Evolutionary conservation across 2,329 filamentous ascomycete species (phyloP).

Genomic region (Colletotrichum simmondsii): DNA sequence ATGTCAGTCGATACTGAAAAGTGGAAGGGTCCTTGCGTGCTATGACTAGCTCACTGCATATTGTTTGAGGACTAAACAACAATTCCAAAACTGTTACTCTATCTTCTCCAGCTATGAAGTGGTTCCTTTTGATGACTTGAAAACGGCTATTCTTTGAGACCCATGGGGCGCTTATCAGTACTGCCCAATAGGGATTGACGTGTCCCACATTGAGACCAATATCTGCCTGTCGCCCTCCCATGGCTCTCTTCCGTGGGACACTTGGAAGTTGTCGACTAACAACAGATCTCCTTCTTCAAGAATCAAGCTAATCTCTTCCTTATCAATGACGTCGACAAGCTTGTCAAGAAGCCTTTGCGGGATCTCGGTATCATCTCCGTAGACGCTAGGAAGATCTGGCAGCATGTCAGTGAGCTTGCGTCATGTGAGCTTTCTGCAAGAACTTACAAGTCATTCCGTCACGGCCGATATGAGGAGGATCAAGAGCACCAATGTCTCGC

Average conservation of each 20-base stretch:
- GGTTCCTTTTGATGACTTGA: background rate
- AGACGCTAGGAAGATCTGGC: conserved; percentile 32
- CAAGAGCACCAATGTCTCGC: conserved; percentile 34
- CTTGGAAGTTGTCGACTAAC: conserved; percentile 37
- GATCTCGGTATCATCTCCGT: conserved; percentile 32
- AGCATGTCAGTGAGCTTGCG: background rate
- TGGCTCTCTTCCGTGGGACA: conserved; percentile 28
- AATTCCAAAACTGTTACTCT: too few species aligned
- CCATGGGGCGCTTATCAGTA: background rate
- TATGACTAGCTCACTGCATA: too few species aligned
- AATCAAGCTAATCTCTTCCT: conserved; percentile 34
- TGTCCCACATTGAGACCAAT: conserved; percentile 31
- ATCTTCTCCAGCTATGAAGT: too few species aligned
- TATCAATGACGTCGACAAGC: conserved; percentile 33
- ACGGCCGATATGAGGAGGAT: conserved; percentile 34
- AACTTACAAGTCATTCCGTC: conserved; percentile 35
- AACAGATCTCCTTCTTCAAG: conserved; percentile 35
- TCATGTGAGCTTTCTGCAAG: background rate
- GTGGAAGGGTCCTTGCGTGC: too few species aligned
- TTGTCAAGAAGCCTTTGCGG: conserved; percentile 29
- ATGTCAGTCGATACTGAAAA: too few species aligned
- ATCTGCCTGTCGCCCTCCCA: conserved; percentile 32
- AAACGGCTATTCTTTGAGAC: background rate
- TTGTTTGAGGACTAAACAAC: too few species aligned
- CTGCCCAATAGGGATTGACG: background rate